A percentile compares a stretch with the other conserved stretches of the same genome.
These are phyloP conservation scores for Erigeron canadensis DNA, from an alignment of 129 eudicot genomes.

Conservation along the genomic window DNA sequence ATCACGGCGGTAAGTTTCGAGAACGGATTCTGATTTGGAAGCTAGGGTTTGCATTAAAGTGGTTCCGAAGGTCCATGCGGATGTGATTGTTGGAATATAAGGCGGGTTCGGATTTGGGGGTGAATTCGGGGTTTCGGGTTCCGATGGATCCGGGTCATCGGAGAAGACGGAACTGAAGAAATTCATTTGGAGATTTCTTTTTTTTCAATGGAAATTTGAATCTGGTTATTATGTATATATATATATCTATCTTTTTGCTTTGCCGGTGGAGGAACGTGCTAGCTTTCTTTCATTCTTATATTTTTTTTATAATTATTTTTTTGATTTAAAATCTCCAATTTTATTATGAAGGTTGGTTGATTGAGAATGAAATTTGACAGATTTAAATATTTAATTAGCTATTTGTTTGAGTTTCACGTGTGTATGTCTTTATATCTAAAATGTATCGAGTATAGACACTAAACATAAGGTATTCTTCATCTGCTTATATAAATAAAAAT, in stretches of 20 bases:
- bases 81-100: constrained; percentile 37
- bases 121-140: constrained; percentile 22
- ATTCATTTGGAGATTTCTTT: constrained; percentile 48
- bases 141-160: constrained; percentile 41
- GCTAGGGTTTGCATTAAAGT: constrained; percentile 57
- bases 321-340: too few relatives aligned
- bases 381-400: too few relatives aligned
- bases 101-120: constrained; percentile 26
- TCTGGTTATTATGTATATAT: background rate
- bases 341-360: background rate
- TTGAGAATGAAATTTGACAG: background rate
- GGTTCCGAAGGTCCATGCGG: constrained; percentile 64
- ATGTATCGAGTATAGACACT: too few relatives aligned
- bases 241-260: background rate
- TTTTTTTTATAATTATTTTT: background rate
- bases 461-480: too few relatives aligned
- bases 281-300: background rate
- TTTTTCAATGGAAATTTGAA: too few relatives aligned
- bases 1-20: constrained; percentile 72
- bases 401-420: too few relatives aligned
- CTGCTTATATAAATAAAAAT: too few relatives aligned
- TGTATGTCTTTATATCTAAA: too few relatives aligned
- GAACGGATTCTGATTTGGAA: constrained; percentile 65
- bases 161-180: constrained; percentile 87
- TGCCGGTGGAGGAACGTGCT: background rate